Base-by-base conservation (phyloP, 805 yeast genomes). In the Blastobotrys muscicola region DNA sequence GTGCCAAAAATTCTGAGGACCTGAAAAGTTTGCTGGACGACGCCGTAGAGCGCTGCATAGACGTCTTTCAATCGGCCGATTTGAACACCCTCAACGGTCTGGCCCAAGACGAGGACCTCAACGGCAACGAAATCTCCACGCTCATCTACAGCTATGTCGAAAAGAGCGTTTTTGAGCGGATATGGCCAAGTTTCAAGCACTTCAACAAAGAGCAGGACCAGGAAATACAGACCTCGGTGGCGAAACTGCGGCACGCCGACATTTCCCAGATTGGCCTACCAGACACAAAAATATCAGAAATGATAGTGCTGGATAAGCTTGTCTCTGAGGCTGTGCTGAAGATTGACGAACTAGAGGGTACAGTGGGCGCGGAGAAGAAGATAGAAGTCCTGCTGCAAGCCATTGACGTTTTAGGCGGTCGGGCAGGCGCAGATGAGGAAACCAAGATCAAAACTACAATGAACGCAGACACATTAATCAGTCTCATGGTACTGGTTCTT, bases 401-500 rank as follows among this genome's bases (percentile, higher is more conserved):
- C 0, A 65, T 85, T 16, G 63, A 69, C 33, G 61, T 66, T 0
- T 55, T 86, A 16, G 73, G 85, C 2, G 52, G 35, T 33, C 45
- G 26, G 16, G 12, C 26, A 6, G 35, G 35, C 7, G 29, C 9
- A 7, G 36, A 34, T 8, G 33, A 29, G 10, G 35, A 13, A 7
- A 29, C 40, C 31, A 8, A 12, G 14, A 10, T 29, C 41, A 13
- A 29, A 14, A 20, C 20, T 8, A 10, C n/a, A 8, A 67, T 85
- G 5, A 89, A 82, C 61, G 97, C 97, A 0, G 97, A 89, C 57
- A 76, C 84, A 0, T 63, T 89, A 15, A 71, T 89, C 3, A 80
- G 87, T 1, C 64, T 89, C 38, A 63, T 89, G 48, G 72, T 86
- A 5, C 66, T 86, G 59, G 86, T 85, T 3, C 71, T 87, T 1